These are phyloP conservation scores for Ceratocystis lukuohia DNA, from an alignment of 2,329 filamentous ascomycete species.

Conservation along the genomic window DNA sequence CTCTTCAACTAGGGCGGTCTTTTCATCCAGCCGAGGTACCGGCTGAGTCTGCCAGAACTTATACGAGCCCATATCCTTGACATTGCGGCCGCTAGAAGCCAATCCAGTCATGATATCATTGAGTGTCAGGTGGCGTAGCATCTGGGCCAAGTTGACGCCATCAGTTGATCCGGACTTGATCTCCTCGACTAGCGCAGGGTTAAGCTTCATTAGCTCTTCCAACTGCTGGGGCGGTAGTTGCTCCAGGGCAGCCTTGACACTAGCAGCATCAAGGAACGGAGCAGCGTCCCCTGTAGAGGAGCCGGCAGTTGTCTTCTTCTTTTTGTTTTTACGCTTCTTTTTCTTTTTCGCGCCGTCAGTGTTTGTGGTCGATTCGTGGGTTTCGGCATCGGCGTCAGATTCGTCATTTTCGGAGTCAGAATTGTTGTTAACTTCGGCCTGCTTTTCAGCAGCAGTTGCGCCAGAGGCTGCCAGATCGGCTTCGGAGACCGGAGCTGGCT, in stretches of 20 bases:
- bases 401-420: constrained; percentile 27
- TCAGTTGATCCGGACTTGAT: constrained; percentile 28
- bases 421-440: constrained; percentile 27
- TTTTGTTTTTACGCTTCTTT: constrained; percentile 48
- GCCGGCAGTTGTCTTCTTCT: constrained; percentile 47
- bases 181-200: constrained; percentile 58
- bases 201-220: constrained; percentile 54
- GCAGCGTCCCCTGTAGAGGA: constrained; percentile 29
- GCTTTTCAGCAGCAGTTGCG: constrained; percentile 25
- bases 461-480: constrained; percentile 27
- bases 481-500: constrained; percentile 23
- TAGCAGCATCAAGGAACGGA: constrained; percentile 27
- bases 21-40: constrained; percentile 67
- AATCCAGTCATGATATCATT: constrained; percentile 62
- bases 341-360: constrained; percentile 23
- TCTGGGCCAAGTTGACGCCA: constrained; percentile 35
- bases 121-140: constrained; percentile 50
- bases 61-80: constrained; percentile 92
- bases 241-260: constrained; percentile 39
- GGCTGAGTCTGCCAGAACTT: constrained; percentile 99
- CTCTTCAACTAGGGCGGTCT: constrained; percentile 44
- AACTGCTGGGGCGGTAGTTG: constrained; percentile 44
- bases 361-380: constrained; percentile 29
- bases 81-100: constrained; percentile 70
- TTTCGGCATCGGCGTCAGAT: constrained; percentile 30